Conservation (phyloP, 2,329 filamentous ascomycete species). For the Colletotrichum noveboracense region DNA sequence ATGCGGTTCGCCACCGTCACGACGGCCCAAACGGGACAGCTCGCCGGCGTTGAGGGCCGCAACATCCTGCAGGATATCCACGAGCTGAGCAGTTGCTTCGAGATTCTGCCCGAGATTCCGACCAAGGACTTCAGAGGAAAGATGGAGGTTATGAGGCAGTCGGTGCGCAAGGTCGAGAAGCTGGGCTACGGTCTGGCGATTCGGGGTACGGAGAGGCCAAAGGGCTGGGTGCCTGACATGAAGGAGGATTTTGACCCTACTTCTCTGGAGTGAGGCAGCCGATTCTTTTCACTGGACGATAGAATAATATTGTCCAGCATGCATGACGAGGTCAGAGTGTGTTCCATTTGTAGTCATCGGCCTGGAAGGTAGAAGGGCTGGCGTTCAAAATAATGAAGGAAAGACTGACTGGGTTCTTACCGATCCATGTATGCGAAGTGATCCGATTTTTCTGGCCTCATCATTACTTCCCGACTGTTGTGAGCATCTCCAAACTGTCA, state of each 20-base stretch:
- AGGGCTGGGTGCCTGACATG: conserved; percentile 89
- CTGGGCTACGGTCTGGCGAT: conserved; percentile 88
- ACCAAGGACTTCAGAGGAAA: conserved; percentile 74
- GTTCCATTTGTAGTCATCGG: background rate
- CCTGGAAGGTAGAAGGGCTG: background rate
- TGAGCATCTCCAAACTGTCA: too few species aligned
- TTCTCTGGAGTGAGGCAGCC: background rate
- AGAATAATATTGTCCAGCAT: background rate
- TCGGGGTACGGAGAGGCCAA: conserved; percentile 84
- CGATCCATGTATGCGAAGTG: fast-evolving
- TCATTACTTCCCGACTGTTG: too few species aligned
- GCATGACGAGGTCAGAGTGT: background rate
- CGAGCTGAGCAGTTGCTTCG: conserved; percentile 76
- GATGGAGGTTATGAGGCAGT: conserved; percentile 83
- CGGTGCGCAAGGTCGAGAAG: conserved; percentile 93
- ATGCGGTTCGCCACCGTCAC: conserved; percentile 95
- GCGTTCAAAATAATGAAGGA: background rate
- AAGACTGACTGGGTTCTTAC: background rate
- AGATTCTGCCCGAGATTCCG: conserved; percentile 69
- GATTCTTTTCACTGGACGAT: fast-evolving
- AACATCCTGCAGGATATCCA: conserved; percentile 84
- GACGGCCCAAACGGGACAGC: conserved; percentile 74
- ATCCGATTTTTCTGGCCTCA: background rate
- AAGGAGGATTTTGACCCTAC: conserved; percentile 28
- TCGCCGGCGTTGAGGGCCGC: conserved; percentile 44